These are phyloP conservation scores for Xylaria acuta DNA, from an alignment of 495 filamentous ascomycete species.

Conservation along the genomic window DNA sequence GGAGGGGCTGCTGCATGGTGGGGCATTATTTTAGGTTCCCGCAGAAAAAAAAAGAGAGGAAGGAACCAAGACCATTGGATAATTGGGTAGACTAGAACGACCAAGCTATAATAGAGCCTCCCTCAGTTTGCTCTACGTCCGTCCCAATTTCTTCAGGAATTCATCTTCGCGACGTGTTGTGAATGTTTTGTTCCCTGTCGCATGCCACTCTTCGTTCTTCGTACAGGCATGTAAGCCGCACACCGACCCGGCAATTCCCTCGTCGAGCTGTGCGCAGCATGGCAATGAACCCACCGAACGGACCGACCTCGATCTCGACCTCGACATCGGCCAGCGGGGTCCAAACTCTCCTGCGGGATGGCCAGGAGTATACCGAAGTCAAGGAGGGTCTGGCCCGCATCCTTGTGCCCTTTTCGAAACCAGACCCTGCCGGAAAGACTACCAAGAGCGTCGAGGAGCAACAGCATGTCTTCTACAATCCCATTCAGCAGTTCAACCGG, in stretches of 20 bases:
- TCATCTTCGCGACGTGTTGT: conserved; percentile 6
- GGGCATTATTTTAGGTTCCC: background rate
- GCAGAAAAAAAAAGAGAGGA: background rate
- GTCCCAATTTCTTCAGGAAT: background rate
- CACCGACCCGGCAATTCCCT: conserved; percentile 12
- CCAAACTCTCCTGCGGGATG: conserved; percentile 45
- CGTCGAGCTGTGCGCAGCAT: conserved; percentile 34
- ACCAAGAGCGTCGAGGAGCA: conserved; percentile 47
- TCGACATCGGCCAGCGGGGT: conserved; percentile 35
- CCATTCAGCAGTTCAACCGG: conserved; percentile 97
- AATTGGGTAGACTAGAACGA: background rate
- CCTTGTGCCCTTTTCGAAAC: conserved; percentile 47
- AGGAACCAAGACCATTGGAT: background rate
- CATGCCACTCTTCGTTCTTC: conserved; percentile 5
- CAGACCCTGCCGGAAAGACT: conserved; percentile 35
- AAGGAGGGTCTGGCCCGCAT: conserved; percentile 56
- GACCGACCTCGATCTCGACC: conserved; percentile 6
- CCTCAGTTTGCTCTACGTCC: background rate
- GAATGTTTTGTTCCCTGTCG: conserved; percentile 27
- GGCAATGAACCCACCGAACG: conserved; percentile 28
- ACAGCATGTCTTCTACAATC: conserved; percentile 96
- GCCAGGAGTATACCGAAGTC: conserved; percentile 49
- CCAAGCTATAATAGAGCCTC: background rate
- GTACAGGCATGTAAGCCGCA: conserved; percentile 30
- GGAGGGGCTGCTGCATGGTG: conserved; percentile 8